Evolutionary conservation across 345 rosid genomes (phyloP), one percentile per base, ranked within the genome.

Genomic region (Gossypium anomalum): DNA sequence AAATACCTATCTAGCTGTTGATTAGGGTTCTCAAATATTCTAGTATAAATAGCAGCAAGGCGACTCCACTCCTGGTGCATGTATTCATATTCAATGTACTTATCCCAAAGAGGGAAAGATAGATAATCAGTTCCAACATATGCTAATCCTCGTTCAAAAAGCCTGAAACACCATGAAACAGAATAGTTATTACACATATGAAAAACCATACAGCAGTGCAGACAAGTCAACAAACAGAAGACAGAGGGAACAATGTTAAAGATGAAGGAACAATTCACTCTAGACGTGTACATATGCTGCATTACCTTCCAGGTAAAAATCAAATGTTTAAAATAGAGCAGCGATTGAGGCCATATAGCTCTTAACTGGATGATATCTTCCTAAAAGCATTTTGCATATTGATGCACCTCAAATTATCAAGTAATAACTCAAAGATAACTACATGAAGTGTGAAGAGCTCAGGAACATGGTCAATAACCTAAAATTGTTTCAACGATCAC

Each of bases 71-170:
- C 89, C 77, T 87, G 90, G 78, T 90, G 98, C 92, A 87, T 85
- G 78, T 91, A 93, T 76, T 93, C 99, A 57, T 90, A 93, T 84
- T 93, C 99, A 25, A 95, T 89, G 82, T 93, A 95, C 77, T 91
- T 92, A 77, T 93, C 99, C 99, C 99, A 95, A 25, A 95, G 84
- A 7, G 94, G 86, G 78, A 67, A 86, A 57, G 91, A 91, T 74
- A 91, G 72, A 84, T 93, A 95, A 85, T 93, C 97, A 78, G 97
- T 83, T 81, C 97, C 99, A 77, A 90, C 97, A 67, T 93, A 95
- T 17, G 87, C 88, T 82, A 95, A 81, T 67, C 90, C 99, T 61
- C 97, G 87, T 78, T 95, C 99, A 81, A 95, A 95, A 79, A 91
- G 91, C 80, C 98, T 93, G 92, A 70, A 84, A 29, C 56, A 79